Conservation (phyloP, 768 basidiomycete genomes). For the Guyanaporus albipodus region DNA sequence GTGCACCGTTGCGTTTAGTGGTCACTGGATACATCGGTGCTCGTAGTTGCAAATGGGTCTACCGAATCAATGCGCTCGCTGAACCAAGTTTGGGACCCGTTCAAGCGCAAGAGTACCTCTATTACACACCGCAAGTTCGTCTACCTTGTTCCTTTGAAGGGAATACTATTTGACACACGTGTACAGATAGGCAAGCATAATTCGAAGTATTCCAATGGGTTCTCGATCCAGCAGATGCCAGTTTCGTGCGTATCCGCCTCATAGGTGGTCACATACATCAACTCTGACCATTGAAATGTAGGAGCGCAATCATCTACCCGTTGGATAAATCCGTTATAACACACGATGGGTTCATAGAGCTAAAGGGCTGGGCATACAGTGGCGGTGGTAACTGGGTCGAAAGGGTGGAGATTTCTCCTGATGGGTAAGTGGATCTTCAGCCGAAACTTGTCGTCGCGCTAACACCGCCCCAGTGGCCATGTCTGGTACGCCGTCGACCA, state of each 20-base stretch:
- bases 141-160: background rate
- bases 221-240: conserved; percentile 56
- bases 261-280: background rate
- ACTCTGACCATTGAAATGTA: background rate
- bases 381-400: conserved; percentile 52
- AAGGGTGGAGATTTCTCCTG: no score
- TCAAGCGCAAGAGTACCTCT: conserved; percentile 50
- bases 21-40: conserved; percentile 55
- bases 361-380: conserved; percentile 43
- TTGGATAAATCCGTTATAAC: conserved; percentile 42
- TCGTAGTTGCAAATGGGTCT: conserved; percentile 51
- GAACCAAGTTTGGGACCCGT: no score
- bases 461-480: conserved; percentile 13
- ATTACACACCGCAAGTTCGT: conserved; percentile 47
- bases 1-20: conserved; percentile 47
- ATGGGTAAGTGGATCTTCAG: no score
- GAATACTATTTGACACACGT: background rate
- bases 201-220: conserved; percentile 47
- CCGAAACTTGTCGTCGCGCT: no score
- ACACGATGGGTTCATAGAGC: conserved; percentile 44
- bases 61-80: conserved; percentile 46
- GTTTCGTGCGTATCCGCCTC: conserved; percentile 41
- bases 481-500: conserved; percentile 13
- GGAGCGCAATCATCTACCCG: conserved; percentile 14
- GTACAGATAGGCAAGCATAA: conserved; percentile 43